Percentiles rank a stretch among this genome's conserved stretches.
These are phyloP conservation scores for Penicillium maclennaniae DNA, from an alignment of 495 filamentous ascomycete species.

Conservation along the genomic window DNA sequence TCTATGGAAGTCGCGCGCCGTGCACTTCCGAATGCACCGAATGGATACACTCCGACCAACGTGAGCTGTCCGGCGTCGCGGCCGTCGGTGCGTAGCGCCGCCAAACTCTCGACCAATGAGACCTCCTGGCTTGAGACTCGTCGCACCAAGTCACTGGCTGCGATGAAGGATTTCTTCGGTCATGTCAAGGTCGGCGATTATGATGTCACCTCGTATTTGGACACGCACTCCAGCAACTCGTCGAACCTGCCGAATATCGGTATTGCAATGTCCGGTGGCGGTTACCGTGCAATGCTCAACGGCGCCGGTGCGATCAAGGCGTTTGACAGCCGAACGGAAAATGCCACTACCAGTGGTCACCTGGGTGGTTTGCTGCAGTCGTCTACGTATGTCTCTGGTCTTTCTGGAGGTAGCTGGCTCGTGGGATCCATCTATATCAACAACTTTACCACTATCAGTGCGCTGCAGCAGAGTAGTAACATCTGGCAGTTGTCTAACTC, in stretches of 20 bases:
- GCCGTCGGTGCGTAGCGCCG: conserved; percentile 53
- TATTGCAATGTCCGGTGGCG: conserved; percentile 59
- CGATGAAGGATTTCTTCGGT: conserved; percentile 70
- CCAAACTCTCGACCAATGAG: conserved; percentile 61
- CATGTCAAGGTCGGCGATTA: conserved; percentile 72
- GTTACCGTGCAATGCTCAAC: conserved; percentile 83
- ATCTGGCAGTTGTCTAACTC: conserved; percentile 76
- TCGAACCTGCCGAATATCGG: conserved; percentile 61
- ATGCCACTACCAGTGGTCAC: conserved; percentile 61
- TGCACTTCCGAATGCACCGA: conserved; percentile 45
- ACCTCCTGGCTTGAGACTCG: conserved; percentile 59
- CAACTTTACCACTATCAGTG: conserved; percentile 76
- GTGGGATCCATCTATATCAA: conserved; percentile 82
- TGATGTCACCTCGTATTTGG: conserved; percentile 69
- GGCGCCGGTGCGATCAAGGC: conserved; percentile 86
- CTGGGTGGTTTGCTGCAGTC: conserved; percentile 84
- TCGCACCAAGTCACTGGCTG: conserved; percentile 52
- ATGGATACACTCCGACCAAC: conserved; percentile 42
- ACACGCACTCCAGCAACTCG: conserved; percentile 49
- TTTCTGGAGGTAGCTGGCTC: conserved; percentile 87
- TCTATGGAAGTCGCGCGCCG: conserved; percentile 16
- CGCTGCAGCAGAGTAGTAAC: conserved; percentile 48
- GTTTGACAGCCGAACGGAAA: conserved; percentile 71
- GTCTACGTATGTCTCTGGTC: conserved; percentile 76
- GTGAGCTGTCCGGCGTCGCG: conserved; percentile 41